A percentile compares a stretch with the other conserved stretches of the same genome.
phyloP scores from a whole-genome alignment of 208 protist species.

The Trypanosoma theileri region DNA sequence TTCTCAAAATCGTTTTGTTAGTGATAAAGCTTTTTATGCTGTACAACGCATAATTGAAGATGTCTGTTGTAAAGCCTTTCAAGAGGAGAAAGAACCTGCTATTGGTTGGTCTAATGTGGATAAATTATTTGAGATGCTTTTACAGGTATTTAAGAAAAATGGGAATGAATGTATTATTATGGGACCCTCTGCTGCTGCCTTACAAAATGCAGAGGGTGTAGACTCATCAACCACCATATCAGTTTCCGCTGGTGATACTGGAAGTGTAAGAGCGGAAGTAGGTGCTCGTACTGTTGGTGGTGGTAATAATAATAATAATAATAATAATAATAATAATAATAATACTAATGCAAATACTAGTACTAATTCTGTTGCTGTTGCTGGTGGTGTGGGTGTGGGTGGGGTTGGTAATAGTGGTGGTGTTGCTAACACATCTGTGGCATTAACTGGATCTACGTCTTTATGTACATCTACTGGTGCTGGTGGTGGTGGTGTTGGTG shows the following conservation, averaged over 20 bases:
- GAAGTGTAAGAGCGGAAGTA: neutral
- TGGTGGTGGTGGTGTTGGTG: constrained; percentile 12
- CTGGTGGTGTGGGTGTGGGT: neutral
- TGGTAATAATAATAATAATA: constrained; percentile 7
- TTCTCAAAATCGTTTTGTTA: constrained; percentile 51
- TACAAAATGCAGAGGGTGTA: constrained; percentile 19
- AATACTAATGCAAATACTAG: neutral
- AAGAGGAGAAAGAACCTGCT: constrained; percentile 32
- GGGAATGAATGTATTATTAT: constrained; percentile 24
- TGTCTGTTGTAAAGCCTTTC: constrained; percentile 51
- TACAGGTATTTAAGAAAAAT: constrained; percentile 25
- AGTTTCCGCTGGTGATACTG: neutral
- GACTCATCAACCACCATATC: constrained; percentile 8
- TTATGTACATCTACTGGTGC: constrained; percentile 4
- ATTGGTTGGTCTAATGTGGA: constrained; percentile 58
- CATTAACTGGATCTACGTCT: too few species aligned
- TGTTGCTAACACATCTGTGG: constrained; percentile 1
- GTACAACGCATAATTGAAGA: constrained; percentile 48
- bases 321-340: neutral
- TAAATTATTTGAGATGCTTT: constrained; percentile 52
- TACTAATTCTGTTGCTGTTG: neutral
- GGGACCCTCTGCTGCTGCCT: constrained; percentile 8
- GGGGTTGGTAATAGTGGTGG: neutral
- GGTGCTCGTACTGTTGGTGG: neutral
- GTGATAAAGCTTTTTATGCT: constrained; percentile 41